phyloP scores from a whole-genome alignment of 163 green algal genomes.

The Trebouxia gelatinosa region DNA sequence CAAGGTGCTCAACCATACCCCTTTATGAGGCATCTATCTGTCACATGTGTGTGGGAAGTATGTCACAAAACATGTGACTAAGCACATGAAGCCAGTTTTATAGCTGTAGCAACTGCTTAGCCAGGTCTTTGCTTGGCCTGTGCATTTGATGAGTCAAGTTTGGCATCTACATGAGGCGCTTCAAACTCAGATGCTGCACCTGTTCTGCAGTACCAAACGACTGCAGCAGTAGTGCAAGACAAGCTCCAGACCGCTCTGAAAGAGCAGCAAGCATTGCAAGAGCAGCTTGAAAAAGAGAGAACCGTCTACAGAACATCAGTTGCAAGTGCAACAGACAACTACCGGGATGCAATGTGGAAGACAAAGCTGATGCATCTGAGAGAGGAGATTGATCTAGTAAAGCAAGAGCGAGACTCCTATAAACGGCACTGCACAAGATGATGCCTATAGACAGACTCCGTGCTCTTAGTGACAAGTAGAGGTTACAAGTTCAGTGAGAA shows the following conservation, averaged over 20 bases:
- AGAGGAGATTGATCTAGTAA: slow-evolving; percentile 17
- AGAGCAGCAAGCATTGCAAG: slow-evolving; percentile 4
- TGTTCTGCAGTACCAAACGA: too few relatives aligned
- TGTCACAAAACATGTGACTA: too few relatives aligned
- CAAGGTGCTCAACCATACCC: too few relatives aligned
- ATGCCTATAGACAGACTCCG: neutral
- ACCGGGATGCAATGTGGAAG: slow-evolving; percentile 24
- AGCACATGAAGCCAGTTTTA: too few relatives aligned
- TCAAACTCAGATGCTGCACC: too few relatives aligned
- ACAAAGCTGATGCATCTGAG: slow-evolving; percentile 23
- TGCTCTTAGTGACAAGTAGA: neutral
- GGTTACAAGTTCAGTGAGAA: neutral
- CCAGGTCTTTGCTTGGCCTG: too few relatives aligned
- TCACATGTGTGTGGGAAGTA: too few relatives aligned
- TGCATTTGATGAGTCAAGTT: too few relatives aligned
- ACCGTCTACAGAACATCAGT: slow-evolving; percentile 8
- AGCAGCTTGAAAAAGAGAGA: slow-evolving; percentile 17
- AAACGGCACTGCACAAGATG: slow-evolving; percentile 6
- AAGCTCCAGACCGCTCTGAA: neutral
- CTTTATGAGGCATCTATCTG: too few relatives aligned
- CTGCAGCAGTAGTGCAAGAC: neutral
- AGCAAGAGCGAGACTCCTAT: slow-evolving; percentile 17
- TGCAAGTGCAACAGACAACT: neutral
- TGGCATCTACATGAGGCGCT: too few relatives aligned
- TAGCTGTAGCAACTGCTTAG: too few relatives aligned